These are phyloP conservation scores for Plasmopara halstedii DNA, from an alignment of 352 stramenopile genomes.

Conservation along the genomic window DNA sequence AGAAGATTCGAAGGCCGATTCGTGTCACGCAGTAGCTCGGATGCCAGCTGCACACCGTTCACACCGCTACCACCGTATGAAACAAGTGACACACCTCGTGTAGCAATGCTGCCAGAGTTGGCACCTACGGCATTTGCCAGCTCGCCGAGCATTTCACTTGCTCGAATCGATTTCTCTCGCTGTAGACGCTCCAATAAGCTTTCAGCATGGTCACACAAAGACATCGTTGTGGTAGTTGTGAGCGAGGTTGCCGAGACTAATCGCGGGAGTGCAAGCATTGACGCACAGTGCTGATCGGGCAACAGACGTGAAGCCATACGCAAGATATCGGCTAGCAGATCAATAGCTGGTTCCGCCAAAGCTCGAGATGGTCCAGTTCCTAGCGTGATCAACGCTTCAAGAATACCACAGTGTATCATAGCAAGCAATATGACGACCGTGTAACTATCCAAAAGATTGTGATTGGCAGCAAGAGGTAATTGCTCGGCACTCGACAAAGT, in stretches of 20 bases:
- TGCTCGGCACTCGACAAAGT: constrained; percentile 61
- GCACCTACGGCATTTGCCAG: constrained; percentile 70
- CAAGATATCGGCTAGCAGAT: constrained; percentile 75
- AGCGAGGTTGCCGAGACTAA: constrained; percentile 75
- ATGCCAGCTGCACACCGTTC: constrained; percentile 83
- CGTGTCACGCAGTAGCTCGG: constrained; percentile 79
- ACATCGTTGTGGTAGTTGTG: constrained; percentile 61
- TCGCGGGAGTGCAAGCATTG: constrained; percentile 65
- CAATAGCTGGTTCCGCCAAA: constrained; percentile 78
- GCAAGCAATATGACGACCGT: constrained; percentile 78
- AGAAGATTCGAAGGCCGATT: constrained; percentile 66
- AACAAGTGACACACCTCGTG: constrained; percentile 61
- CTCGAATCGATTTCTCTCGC: constrained; percentile 80
- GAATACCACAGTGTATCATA: constrained; percentile 80
- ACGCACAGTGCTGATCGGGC: constrained; percentile 77
- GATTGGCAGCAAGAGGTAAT: constrained; percentile 48
- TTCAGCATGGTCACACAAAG: constrained; percentile 60
- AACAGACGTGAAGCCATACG: constrained; percentile 78
- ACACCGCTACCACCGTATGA: constrained; percentile 76
- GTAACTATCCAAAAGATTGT: constrained; percentile 87
- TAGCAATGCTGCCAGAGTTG: constrained; percentile 63
- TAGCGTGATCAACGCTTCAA: constrained; percentile 79
- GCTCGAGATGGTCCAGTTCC: constrained; percentile 62
- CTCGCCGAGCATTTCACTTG: constrained; percentile 79
- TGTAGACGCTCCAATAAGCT: constrained; percentile 67